These are phyloP conservation scores for Pachysolen tannophilus DNA, from an alignment of 805 yeast species.

Conservation along the genomic window DNA sequence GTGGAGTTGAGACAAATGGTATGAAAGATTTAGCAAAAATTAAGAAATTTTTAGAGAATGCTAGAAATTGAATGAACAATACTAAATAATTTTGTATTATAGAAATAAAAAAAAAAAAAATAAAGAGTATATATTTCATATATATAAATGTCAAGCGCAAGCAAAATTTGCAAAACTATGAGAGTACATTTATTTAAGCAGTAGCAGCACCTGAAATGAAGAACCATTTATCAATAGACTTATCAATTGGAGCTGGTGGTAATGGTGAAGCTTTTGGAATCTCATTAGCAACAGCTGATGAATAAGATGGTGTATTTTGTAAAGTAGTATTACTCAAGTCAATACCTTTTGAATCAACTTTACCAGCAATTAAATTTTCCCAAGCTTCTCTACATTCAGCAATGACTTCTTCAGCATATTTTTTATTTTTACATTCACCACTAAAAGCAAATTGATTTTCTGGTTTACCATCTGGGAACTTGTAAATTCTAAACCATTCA, in stretches of 20 bases:
- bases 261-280: slow-evolving; percentile 66
- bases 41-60: slow-evolving; percentile 45
- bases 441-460: slow-evolving; percentile 94
- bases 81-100: neutral
- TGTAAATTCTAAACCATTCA: slow-evolving; percentile 98
- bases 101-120: no score
- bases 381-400: slow-evolving; percentile 81
- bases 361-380: slow-evolving; percentile 65
- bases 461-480: slow-evolving; percentile 97
- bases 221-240: slow-evolving; percentile 97
- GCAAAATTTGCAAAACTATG: neutral
- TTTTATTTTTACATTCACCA: slow-evolving; percentile 83
- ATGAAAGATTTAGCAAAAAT: slow-evolving; percentile 64
- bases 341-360: slow-evolving; percentile 57
- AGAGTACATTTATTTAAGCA: slow-evolving; percentile 13
- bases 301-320: slow-evolving; percentile 43
- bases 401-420: slow-evolving; percentile 79
- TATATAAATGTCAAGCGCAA: neutral
- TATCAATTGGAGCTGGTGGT: slow-evolving; percentile 92
- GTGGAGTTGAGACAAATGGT: slow-evolving; percentile 86
- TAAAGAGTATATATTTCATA: neutral
- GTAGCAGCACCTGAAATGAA: slow-evolving; percentile 80
- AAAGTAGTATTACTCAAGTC: slow-evolving; percentile 72
- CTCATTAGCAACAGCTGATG: slow-evolving; percentile 35
- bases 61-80: slow-evolving; percentile 19